phyloP scores from a whole-genome alignment of 352 stramenopile species.

The Globisporangium heterothallicum region DNA sequence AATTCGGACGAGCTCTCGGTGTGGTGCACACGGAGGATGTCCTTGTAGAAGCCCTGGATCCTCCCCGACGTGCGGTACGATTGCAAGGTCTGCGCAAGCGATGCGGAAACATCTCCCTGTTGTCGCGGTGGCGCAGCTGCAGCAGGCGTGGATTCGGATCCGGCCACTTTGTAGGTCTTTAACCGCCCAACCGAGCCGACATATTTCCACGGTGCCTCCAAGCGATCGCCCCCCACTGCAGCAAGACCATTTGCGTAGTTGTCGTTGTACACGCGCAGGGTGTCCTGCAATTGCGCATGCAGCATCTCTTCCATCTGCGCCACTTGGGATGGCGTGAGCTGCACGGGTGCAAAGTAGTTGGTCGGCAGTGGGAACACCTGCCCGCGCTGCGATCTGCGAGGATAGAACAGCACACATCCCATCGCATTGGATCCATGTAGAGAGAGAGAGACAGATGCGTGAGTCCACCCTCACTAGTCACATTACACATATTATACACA shows the following conservation, averaged over 20 bases:
- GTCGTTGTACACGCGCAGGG: slow-evolving; percentile 23
- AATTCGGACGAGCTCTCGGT: slow-evolving; percentile 32
- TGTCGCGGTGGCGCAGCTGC: neutral
- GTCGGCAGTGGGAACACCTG: slow-evolving; percentile 5
- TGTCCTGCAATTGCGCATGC: slow-evolving; percentile 38
- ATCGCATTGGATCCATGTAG: too few relatives aligned
- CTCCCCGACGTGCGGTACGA: slow-evolving; percentile 40
- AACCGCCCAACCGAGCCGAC: slow-evolving; percentile 30
- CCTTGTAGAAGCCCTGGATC: slow-evolving; percentile 44
- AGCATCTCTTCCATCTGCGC: slow-evolving; percentile 31
- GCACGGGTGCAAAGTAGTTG: slow-evolving; percentile 21
- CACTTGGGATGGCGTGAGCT: slow-evolving; percentile 21
- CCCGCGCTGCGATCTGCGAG: slow-evolving; percentile 3
- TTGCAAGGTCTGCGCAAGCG: slow-evolving; percentile 15
- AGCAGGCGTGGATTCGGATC: slow-evolving; percentile 16
- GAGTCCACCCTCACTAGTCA: too few relatives aligned
- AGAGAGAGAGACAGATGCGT: too few relatives aligned
- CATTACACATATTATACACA: too few relatives aligned
- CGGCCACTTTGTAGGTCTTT: slow-evolving; percentile 35
- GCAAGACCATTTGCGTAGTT: slow-evolving; percentile 16
- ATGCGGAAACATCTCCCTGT: slow-evolving; percentile 8
- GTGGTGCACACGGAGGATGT: slow-evolving; percentile 38
- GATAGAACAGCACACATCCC: neutral
- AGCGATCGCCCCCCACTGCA: slow-evolving; percentile 12
- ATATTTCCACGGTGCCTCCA: slow-evolving; percentile 37